Base-by-base conservation (phyloP, 2,329 filamentous ascomycete species). In the Alternaria ventricosa region DNA sequence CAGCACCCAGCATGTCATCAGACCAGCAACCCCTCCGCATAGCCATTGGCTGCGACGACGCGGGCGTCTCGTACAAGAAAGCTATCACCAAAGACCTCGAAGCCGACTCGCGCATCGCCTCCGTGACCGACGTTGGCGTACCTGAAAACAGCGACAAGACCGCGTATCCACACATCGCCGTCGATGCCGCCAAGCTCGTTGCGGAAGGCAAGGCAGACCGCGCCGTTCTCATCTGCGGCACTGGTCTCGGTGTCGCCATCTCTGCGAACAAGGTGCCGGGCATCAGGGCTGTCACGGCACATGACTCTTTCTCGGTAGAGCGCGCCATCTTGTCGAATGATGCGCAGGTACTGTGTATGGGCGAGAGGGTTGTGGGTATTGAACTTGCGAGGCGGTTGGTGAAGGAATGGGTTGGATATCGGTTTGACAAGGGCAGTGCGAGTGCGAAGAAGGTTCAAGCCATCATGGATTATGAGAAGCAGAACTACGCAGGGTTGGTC, bases 241-340 rank as follows among this genome's bases (percentile, higher is more conserved):
- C 93, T 0, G 93, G 93, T 0, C 86, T 97, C 8, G 93, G 93
- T 20, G 93, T 97, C 8, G 93, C 93, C 72, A 96, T 96, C 77
- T 84, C 88, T n/a, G 93, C 93, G 69, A 96, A 96, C 85, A 96
- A 96, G 80, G 89, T 96, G 68, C 90, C 89, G 60, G 93, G 93
- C 6, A 88, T 96, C 65, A 85, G 93, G 23, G 93, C 93, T n/a
- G 93, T 96, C 18, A 96, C 93, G 6, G 93, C 93, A 1, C 93
- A 97, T 79, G 93, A 96, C 78, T 90, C 89, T 69, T 97, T 94
- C 84, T 90, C 87, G 60, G 92, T 96, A 6, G 93, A 96, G 85
- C 84, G 92, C 54, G 89, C 91, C 20, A 87, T 96, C 11, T 82
- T 95, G 74, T 93, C 90, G 82, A 96, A 96, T 79, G 90, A 96